Evolutionary conservation across 371 early-diverging fungal species (phyloP).

Genomic region (Mortierella sp.): DNA sequence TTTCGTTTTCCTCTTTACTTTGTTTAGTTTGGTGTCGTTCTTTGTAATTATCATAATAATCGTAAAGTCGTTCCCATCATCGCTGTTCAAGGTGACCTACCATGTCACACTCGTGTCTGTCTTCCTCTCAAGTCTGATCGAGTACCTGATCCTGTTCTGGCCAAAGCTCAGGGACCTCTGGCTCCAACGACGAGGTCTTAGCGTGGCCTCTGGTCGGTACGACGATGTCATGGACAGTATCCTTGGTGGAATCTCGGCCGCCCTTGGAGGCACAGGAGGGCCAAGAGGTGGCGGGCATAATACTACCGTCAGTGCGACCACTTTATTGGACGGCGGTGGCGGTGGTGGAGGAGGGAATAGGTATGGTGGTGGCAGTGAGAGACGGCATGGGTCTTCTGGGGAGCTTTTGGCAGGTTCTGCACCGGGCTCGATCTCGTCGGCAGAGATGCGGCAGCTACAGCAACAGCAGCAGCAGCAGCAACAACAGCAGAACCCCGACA

Average conservation of each 20-base stretch:
- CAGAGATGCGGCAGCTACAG: constrained; percentile 13
- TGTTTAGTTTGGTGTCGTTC: constrained; percentile 24
- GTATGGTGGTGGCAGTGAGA: no score
- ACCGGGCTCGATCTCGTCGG: constrained; percentile 2
- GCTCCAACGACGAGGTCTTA: constrained; percentile 35
- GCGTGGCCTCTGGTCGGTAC: constrained; percentile 40
- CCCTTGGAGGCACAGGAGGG: not conserved
- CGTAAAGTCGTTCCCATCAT: constrained; percentile 23
- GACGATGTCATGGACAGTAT: constrained; percentile 17
- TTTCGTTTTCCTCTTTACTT: not conserved
- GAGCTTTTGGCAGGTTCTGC: constrained; percentile 7
- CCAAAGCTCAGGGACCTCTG: constrained; percentile 37
- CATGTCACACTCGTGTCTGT: constrained; percentile 34
- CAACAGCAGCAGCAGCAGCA: not conserved
- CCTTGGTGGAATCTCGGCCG: constrained; percentile 17
- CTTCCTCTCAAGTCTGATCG: constrained; percentile 20
- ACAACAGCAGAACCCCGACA: constrained; percentile 19
- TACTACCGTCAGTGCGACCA: no score
- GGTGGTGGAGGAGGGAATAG: not conserved
- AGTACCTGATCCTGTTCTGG: constrained; percentile 36
- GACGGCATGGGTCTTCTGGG: not conserved
- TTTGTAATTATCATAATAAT: constrained; percentile 40
- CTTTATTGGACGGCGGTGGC: not conserved
- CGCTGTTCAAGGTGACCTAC: constrained; percentile 25
- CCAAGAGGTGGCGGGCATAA: not conserved